Evolutionary conservation across 2,329 filamentous ascomycete genomes (phyloP).

Genomic region (Aspergillus candidus): DNA sequence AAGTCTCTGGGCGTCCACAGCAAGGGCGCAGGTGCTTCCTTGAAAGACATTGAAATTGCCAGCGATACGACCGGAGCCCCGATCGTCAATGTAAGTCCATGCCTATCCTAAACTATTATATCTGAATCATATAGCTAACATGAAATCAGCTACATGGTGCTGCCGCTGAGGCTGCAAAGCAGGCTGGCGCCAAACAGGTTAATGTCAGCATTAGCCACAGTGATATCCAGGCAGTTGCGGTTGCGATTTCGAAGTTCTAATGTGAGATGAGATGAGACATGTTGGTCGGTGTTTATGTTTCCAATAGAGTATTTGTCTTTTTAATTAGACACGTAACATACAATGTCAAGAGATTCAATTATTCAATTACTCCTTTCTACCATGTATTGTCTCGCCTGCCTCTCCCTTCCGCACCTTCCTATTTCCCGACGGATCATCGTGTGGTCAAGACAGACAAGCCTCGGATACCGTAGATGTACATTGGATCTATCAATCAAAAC

Average conservation of each 20-base stretch:
- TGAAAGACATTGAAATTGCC: constrained; percentile 92
- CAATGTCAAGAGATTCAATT: too few species aligned
- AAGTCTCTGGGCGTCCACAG: constrained; percentile 86
- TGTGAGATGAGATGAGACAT: constrained; percentile 9
- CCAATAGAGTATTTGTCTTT: neutral
- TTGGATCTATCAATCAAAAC: too few species aligned
- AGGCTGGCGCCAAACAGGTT: constrained; percentile 80
- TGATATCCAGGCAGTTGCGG: constrained; percentile 86
- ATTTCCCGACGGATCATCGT: too few species aligned
- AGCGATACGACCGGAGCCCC: constrained; percentile 77
- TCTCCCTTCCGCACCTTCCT: too few species aligned
- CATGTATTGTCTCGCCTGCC: too few species aligned
- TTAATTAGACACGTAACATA: too few species aligned
- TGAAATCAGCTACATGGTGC: constrained; percentile 69
- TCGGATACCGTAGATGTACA: too few species aligned
- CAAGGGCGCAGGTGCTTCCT: constrained; percentile 77
- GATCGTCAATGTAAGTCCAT: constrained; percentile 67
- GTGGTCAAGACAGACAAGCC: too few species aligned
- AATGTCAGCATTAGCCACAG: constrained; percentile 95
- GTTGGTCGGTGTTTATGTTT: constrained; percentile 3
- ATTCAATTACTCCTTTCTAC: too few species aligned
- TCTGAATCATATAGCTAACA: constrained; percentile 24
- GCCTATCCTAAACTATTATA: constrained; percentile 7
- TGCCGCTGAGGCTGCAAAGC: constrained; percentile 74
- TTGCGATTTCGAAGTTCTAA: constrained; percentile 77